A percentile compares a stretch with the other conserved stretches of the same genome.
phyloP scores from a whole-genome alignment of 2,329 filamentous ascomycete genomes.

The Xylariaceae sp. region DNA sequence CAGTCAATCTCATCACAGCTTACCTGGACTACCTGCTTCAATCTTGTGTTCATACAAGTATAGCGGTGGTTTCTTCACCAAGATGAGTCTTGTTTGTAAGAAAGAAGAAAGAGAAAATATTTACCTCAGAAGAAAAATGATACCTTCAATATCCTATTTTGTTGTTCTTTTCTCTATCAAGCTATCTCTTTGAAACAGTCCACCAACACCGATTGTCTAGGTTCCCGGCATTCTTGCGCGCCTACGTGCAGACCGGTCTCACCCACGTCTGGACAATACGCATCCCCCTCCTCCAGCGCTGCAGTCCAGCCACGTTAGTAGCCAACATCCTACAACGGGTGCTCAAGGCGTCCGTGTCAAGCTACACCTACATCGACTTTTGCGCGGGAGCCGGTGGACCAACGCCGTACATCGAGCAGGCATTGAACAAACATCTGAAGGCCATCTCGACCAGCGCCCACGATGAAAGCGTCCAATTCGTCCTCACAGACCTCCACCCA shows the following conservation, averaged over 20 bases:
- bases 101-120: background rate
- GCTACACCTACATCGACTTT: constrained; percentile 67
- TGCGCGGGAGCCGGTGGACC: constrained; percentile 70
- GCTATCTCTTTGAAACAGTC: background rate
- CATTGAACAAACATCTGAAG: constrained; percentile 46
- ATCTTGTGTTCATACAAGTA: background rate
- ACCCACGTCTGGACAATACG: constrained; percentile 58
- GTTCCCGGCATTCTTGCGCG: constrained; percentile 61
- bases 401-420: constrained; percentile 57
- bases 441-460: background rate
- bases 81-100: background rate
- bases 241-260: constrained; percentile 59
- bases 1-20: background rate
- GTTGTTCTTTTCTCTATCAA: background rate
- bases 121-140: background rate
- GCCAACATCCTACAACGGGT: constrained; percentile 50
- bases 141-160: background rate
- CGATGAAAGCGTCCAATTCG: constrained; percentile 44
- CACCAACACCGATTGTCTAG: constrained; percentile 34
- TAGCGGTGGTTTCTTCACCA: background rate
- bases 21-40: background rate
- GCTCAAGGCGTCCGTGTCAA: constrained; percentile 42
- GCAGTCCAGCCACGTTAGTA: constrained; percentile 56
- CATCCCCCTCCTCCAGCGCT: constrained; percentile 52
- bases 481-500: constrained; percentile 62